Evolutionary conservation across 208 protist species (phyloP).

Genomic region (Trypanosoma congolense): DNA sequence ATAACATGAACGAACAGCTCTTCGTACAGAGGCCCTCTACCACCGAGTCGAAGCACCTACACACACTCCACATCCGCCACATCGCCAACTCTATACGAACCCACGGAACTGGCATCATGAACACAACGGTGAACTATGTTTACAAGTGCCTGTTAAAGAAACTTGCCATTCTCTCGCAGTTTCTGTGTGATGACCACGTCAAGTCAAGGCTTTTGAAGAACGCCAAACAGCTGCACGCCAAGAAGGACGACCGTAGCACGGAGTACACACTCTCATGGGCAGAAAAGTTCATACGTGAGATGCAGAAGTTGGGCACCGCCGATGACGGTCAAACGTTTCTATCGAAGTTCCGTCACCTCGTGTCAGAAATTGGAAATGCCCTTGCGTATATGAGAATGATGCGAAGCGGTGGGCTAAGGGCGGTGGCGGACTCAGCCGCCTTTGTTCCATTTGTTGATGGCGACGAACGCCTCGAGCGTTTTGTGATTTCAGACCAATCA

Average conservation of each 20-base stretch:
- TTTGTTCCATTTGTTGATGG: slow-evolving; percentile 86
- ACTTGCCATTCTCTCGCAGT: slow-evolving; percentile 93
- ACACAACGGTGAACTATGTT: slow-evolving; percentile 97
- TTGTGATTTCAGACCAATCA: slow-evolving; percentile 28
- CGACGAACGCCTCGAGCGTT: slow-evolving; percentile 52
- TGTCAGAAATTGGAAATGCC: slow-evolving; percentile 97
- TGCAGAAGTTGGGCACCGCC: slow-evolving; percentile 86
- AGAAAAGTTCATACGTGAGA: slow-evolving; percentile 90
- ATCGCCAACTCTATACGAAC: slow-evolving; percentile 96
- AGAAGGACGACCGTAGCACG: slow-evolving; percentile 55
- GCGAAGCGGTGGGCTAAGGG: slow-evolving; percentile 82
- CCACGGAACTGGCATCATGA: slow-evolving; percentile 98
- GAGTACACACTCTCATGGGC: slow-evolving; percentile 90
- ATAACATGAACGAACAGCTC: slow-evolving; percentile 97
- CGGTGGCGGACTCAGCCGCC: slow-evolving; percentile 83
- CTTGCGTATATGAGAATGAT: slow-evolving; percentile 97
- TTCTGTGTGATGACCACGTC: slow-evolving; percentile 97
- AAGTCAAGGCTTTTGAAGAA: slow-evolving; percentile 83
- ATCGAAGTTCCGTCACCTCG: slow-evolving; percentile 91
- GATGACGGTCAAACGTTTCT: slow-evolving; percentile 85
- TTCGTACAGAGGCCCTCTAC: slow-evolving; percentile 88
- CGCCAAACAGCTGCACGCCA: slow-evolving; percentile 55
- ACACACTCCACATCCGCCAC: slow-evolving; percentile 95
- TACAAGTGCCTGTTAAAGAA: slow-evolving; percentile 94
- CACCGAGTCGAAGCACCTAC: slow-evolving; percentile 88